These are phyloP conservation scores for Zygosaccharomyces pseudobailii DNA, from an alignment of 1,139 yeast genomes.

Conservation along the genomic window DNA sequence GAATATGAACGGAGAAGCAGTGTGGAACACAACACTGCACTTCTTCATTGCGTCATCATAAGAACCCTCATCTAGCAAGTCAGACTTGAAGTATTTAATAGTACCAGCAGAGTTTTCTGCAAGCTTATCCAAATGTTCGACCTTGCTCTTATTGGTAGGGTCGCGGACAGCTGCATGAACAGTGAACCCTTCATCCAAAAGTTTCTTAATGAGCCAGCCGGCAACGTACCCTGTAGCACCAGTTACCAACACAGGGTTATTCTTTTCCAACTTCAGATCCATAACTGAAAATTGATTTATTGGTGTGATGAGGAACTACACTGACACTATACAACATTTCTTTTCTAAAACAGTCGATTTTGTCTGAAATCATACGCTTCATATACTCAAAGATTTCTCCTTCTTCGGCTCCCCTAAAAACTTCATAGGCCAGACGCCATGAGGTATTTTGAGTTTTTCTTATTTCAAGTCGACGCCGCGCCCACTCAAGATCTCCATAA, in stretches of 20 bases:
- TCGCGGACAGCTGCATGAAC: constrained; percentile 38
- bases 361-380: too few species aligned
- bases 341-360: too few species aligned
- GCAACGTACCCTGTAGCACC: constrained; percentile 53
- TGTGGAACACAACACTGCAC: constrained; percentile 55
- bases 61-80: constrained; percentile 45
- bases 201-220: constrained; percentile 37
- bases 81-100: constrained; percentile 11
- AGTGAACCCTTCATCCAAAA: constrained; percentile 28
- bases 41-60: constrained; percentile 43
- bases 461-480: too few species aligned
- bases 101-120: constrained; percentile 13
- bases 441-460: too few species aligned
- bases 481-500: too few species aligned
- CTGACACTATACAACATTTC: too few species aligned
- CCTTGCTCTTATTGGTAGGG: constrained; percentile 27
- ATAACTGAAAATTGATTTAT: too few species aligned
- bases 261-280: neutral
- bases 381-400: too few species aligned
- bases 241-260: constrained; percentile 38
- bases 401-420: too few species aligned
- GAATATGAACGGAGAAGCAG: constrained; percentile 43
- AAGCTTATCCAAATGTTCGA: constrained; percentile 21
- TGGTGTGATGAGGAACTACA: too few species aligned
- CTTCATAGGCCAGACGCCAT: too few species aligned